A percentile compares a stretch with the other conserved stretches of the same genome.
Conservation (phyloP, 2,329 filamentous ascomycete species). For the Pyrenochaeta sp. region DNA sequence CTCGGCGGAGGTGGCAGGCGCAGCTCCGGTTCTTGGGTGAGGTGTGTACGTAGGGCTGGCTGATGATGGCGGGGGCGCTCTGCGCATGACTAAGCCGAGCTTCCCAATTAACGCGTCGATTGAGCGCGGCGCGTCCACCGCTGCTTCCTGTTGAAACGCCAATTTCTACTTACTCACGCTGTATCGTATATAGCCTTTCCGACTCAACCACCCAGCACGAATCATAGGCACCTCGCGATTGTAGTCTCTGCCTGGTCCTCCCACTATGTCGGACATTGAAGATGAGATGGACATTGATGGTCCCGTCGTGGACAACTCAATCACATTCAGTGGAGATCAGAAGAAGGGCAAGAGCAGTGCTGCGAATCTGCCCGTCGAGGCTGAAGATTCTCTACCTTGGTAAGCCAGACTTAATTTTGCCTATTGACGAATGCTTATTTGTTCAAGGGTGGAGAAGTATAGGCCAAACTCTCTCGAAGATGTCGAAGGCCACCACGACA, state of each 20-base stretch:
- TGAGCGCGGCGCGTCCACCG: constrained; percentile 24
- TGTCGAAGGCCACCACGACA: constrained; percentile 96
- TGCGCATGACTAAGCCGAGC: constrained; percentile 38
- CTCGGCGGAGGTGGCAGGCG: constrained; percentile 38
- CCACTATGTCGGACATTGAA: constrained; percentile 65
- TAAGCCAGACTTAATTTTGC: constrained; percentile 47
- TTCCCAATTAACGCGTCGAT: constrained; percentile 46
- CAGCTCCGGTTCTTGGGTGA: constrained; percentile 33
- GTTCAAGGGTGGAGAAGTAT: constrained; percentile 90
- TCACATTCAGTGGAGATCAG: constrained; percentile 77
- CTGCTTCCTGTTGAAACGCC: constrained; percentile 1
- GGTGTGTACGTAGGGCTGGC: constrained; percentile 45
- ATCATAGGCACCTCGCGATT: too few relatives aligned
- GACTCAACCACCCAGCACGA: too few relatives aligned
- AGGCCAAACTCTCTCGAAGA: constrained; percentile 86
- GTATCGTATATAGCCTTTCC: too few relatives aligned
- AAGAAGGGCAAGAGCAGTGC: constrained; percentile 90
- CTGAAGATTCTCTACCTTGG: constrained; percentile 94
- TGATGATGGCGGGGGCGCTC: constrained; percentile 32
- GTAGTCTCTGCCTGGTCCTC: too few relatives aligned
- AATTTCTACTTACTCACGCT: neutral
- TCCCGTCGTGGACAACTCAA: constrained; percentile 57
- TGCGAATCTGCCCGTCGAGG: constrained; percentile 91
- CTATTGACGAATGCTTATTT: constrained; percentile 3
- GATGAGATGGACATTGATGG: constrained; percentile 73